Conservation (phyloP, 2,329 filamentous ascomycete genomes). For the Arthrobotrys iridis region DNA sequence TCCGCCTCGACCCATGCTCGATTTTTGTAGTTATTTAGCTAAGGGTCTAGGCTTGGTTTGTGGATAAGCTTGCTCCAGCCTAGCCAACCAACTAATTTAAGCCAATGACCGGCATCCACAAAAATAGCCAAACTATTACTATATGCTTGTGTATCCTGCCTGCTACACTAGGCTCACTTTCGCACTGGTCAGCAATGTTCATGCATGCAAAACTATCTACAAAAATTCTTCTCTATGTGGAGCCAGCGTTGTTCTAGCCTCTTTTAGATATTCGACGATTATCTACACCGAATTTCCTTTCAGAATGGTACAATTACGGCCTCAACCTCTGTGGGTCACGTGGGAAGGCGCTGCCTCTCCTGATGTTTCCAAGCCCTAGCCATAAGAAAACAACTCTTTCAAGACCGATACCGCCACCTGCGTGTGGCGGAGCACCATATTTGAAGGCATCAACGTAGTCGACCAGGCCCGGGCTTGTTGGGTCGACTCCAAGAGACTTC, state of each 20-base stretch:
- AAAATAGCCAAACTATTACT: too few relatives aligned
- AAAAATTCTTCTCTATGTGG: neutral
- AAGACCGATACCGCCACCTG: constrained; percentile 86
- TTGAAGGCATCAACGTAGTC: constrained; percentile 89
- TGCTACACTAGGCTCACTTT: too few relatives aligned
- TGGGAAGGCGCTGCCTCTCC: constrained; percentile 57
- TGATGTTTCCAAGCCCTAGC: constrained; percentile 58
- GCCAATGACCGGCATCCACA: too few relatives aligned
- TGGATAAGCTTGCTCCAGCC: too few relatives aligned
- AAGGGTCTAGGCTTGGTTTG: too few relatives aligned
- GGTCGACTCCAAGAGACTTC: constrained; percentile 81
- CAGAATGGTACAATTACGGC: constrained; percentile 56
- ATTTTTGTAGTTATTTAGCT: too few relatives aligned
- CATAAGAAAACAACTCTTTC: constrained; percentile 76
- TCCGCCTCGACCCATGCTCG: too few relatives aligned
- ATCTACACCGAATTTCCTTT: neutral
- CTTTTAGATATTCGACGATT: neutral
- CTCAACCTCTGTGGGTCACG: constrained; percentile 58
- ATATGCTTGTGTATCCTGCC: too few relatives aligned
- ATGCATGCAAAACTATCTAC: constrained; percentile 4
- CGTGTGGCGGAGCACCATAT: constrained; percentile 88
- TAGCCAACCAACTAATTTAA: too few relatives aligned
- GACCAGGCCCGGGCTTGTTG: constrained; percentile 77
- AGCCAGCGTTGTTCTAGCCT: neutral
- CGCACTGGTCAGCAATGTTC: too few relatives aligned